Conservation (phyloP, 768 basidiomycete genomes). For the Termitomyces eurrhizus region DNA sequence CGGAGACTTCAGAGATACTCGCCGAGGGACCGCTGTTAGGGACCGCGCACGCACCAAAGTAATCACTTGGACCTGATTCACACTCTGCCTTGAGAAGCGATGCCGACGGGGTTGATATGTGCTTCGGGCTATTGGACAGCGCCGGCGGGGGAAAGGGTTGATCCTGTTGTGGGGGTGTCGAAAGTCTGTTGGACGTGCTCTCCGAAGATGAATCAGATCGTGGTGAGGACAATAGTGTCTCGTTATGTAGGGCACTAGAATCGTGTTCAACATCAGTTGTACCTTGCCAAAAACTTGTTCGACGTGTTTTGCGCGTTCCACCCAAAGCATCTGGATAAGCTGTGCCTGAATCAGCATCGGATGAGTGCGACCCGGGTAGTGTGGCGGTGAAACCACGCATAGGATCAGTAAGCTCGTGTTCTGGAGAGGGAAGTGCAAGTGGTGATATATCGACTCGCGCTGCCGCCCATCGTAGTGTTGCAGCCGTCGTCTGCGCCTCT, state of each 20-base stretch:
- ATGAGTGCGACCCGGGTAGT: constrained; percentile 58
- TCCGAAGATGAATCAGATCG: constrained; percentile 1
- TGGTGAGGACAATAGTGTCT: constrained; percentile 10
- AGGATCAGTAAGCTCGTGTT: constrained; percentile 89
- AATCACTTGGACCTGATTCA: constrained; percentile 9
- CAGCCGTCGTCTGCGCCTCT: constrained; percentile 65
- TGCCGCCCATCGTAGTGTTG: constrained; percentile 84
- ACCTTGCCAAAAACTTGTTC: constrained; percentile 75
- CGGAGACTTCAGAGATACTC: neutral
- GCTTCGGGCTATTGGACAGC: neutral
- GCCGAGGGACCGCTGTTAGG: neutral
- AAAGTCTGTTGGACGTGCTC: neutral
- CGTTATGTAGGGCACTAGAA: neutral
- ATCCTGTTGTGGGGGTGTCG: constrained; percentile 5
- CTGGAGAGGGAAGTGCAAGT: constrained; percentile 83
- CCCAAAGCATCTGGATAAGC: constrained; percentile 43
- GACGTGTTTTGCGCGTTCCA: constrained; percentile 48
- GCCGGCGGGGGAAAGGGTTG: neutral
- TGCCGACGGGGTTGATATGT: constrained; percentile 8
- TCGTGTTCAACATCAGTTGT: constrained; percentile 59
- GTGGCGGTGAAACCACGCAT: constrained; percentile 71
- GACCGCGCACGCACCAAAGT: constrained; percentile 6
- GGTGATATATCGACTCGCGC: constrained; percentile 82
- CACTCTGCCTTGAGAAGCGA: neutral
- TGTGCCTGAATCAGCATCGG: constrained; percentile 13